Percentiles rank a stretch among this genome's conserved stretches.
Evolutionary conservation across 1,139 yeast species (phyloP).

Genomic region (Suhomyces taliae): DNA sequence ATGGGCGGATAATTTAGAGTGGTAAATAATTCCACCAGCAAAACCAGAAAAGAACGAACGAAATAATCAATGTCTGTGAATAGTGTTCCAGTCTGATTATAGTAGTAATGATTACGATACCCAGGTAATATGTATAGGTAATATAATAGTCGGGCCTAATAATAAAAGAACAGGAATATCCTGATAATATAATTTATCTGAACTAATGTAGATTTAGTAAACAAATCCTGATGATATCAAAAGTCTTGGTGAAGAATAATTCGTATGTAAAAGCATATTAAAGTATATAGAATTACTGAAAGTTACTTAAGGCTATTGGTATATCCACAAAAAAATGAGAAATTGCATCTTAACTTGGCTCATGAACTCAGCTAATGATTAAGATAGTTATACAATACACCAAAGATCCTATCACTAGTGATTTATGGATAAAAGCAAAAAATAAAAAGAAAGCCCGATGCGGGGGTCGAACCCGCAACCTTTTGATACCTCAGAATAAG

Average conservation of each 20-base stretch:
- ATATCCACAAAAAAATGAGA: no score
- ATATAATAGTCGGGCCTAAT: background rate
- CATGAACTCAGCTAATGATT: no score
- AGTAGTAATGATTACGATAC: background rate
- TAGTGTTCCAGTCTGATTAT: background rate
- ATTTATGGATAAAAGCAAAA: no score
- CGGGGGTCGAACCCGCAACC: constrained; percentile 55
- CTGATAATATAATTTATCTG: background rate
- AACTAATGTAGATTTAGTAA: no score
- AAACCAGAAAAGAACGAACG: background rate
- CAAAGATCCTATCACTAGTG: no score
- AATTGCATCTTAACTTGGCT: no score
- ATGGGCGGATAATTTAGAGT: constrained; percentile 16
- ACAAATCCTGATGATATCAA: no score
- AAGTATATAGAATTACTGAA: no score
- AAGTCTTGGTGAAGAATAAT: no score
- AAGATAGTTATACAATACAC: no score
- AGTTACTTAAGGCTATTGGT: no score
- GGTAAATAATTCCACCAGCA: constrained; percentile 5
- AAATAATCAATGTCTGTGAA: background rate
- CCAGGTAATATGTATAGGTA: background rate
- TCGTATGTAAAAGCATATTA: no score
- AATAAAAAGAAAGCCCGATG: constrained; percentile 33
- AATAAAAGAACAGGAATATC: background rate
- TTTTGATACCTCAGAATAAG: constrained; percentile 27